phyloP scores from a whole-genome alignment of 371 early-diverging fungal genomes.

The Apophysomyces ossiformis region DNA sequence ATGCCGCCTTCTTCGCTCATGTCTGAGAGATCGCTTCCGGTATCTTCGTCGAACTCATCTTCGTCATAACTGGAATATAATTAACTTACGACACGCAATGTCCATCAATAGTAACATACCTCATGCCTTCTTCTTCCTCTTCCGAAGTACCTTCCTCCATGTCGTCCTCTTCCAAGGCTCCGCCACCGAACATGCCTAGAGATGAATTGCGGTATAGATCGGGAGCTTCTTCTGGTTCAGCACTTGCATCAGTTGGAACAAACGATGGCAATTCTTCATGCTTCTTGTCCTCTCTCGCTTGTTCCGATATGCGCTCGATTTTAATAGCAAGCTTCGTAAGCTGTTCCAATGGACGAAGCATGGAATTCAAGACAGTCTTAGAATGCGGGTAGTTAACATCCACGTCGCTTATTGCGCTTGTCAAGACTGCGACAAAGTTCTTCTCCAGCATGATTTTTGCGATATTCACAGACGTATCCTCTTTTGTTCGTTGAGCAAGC shows the following conservation, averaged over 20 bases:
- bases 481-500: slow-evolving; percentile 40
- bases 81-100: slow-evolving; percentile 5
- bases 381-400: slow-evolving; percentile 91
- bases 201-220: slow-evolving; percentile 90
- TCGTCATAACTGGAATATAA: slow-evolving; percentile 48
- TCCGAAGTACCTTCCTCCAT: slow-evolving; percentile 60
- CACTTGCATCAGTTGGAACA: slow-evolving; percentile 27
- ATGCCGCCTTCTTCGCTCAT: slow-evolving; percentile 68
- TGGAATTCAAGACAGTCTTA: slow-evolving; percentile 69
- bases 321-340: slow-evolving; percentile 88
- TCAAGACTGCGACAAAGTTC: slow-evolving; percentile 80
- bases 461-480: slow-evolving; percentile 65
- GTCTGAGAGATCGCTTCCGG: slow-evolving; percentile 74
- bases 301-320: slow-evolving; percentile 62
- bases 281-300: slow-evolving; percentile 40
- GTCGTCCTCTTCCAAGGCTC: slow-evolving; percentile 67
- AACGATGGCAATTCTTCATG: slow-evolving; percentile 39
- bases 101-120: slow-evolving; percentile 34
- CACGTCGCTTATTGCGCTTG: slow-evolving; percentile 80
- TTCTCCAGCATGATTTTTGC: slow-evolving; percentile 91
- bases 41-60: slow-evolving; percentile 73
- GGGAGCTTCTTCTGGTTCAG: slow-evolving; percentile 62
- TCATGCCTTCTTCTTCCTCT: slow-evolving; percentile 61
- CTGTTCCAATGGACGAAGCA: slow-evolving; percentile 88
- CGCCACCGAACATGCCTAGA: slow-evolving; percentile 85